A percentile compares a stretch with the other conserved stretches of the same genome.
phyloP scores from a whole-genome alignment of 2,329 filamentous ascomycete genomes.

The Xylaria sp. region DNA sequence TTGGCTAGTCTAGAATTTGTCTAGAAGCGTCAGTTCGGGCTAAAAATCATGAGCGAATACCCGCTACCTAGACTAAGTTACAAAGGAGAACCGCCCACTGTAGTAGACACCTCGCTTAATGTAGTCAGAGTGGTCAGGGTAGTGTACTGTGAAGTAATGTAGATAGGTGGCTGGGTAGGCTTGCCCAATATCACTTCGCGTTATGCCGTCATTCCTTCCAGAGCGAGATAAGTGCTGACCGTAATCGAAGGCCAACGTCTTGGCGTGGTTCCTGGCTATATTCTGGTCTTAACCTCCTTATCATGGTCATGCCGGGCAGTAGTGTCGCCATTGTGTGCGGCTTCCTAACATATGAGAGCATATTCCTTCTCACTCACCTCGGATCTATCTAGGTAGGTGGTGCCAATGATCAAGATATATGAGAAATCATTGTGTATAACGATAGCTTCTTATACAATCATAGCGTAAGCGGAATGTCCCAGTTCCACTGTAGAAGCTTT shows the following conservation, averaged over 20 bases:
- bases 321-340: background rate
- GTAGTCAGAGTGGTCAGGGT: background rate
- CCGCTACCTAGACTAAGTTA: background rate
- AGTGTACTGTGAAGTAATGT: background rate
- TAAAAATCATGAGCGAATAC: background rate
- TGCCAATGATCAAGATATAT: background rate
- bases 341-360: background rate
- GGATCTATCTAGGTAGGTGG: background rate
- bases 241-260: conserved; percentile 14
- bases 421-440: background rate
- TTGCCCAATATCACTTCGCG: conserved; percentile 4
- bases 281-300: background rate
- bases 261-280: conserved; percentile 18
- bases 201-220: conserved; percentile 24
- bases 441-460: background rate
- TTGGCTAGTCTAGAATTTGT: background rate
- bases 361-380: background rate
- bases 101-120: background rate
- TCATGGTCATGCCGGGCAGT: background rate
- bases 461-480: conserved; percentile 19
- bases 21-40: background rate
- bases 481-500: conserved; percentile 29
- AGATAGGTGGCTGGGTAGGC: conserved; percentile 2
- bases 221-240: conserved; percentile 26
- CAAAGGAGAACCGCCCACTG: background rate